Conservation (phyloP, 768 basidiomycete genomes). For the Butyriboletus loyo region DNA sequence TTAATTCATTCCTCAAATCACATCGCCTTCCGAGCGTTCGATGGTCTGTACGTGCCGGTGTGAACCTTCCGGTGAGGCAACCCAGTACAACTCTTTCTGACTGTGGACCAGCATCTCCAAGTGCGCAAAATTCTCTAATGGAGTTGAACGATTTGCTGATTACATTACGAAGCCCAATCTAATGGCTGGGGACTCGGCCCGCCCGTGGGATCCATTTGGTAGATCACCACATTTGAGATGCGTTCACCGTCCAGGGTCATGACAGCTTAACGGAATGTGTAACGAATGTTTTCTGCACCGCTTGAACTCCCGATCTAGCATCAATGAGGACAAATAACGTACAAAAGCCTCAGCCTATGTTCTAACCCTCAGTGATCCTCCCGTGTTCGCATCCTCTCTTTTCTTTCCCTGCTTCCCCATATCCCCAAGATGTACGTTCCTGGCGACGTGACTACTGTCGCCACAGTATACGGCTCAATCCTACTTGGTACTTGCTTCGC, state of each 20-base stretch:
- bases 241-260: not conserved
- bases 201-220: not conserved
- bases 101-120: not conserved
- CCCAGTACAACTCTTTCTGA: too few species aligned
- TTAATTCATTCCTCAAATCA: conserved; percentile 6
- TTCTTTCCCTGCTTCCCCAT: not conserved
- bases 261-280: conserved; percentile 18
- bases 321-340: conserved; percentile 35
- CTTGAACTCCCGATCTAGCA: conserved; percentile 18
- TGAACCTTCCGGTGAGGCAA: not conserved
- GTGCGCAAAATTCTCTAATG: not conserved
- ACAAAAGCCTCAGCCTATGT: conserved; percentile 22
- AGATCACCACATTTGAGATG: not conserved
- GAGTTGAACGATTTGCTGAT: not conserved
- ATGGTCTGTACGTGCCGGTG: not conserved
- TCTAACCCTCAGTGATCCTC: conserved; percentile 20
- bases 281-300: conserved; percentile 11
- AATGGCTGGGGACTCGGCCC: not conserved
- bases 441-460: conserved; percentile 32
- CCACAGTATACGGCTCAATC: conserved; percentile 31
- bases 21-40: not conserved
- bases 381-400: conserved; percentile 30
- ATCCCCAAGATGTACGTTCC: conserved; percentile 14
- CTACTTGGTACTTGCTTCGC: conserved; percentile 31
- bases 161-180: not conserved